Evolutionary conservation across 805 yeast genomes (phyloP).

Genomic region (Kodamaea sagamina): DNA sequence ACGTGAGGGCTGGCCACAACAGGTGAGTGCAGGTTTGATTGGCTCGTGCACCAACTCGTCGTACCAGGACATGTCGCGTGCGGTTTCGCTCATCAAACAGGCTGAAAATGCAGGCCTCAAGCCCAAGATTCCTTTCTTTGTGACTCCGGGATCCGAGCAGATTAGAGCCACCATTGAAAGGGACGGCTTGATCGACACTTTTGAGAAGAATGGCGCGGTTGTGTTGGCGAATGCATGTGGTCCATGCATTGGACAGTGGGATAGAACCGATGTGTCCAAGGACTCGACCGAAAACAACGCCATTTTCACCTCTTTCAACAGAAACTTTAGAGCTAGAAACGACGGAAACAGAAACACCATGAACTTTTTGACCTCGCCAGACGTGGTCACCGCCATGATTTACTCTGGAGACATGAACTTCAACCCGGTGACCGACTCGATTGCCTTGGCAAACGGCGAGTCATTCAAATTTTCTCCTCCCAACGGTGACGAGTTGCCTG

Average conservation of each 20-base stretch:
- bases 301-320: conserved; percentile 94
- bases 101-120: conserved; percentile 90
- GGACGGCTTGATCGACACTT: conserved; percentile 88
- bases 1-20: conserved; percentile 88
- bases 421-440: conserved; percentile 88
- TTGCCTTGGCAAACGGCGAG: conserved; percentile 67
- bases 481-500: conserved; percentile 81
- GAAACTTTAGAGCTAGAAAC: conserved; percentile 96
- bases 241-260: conserved; percentile 99
- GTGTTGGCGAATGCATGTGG: conserved; percentile 98
- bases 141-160: conserved; percentile 98
- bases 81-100: conserved; percentile 87
- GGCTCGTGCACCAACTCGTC: conserved; percentile 99
- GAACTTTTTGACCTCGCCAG: conserved; percentile 98
- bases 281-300: conserved; percentile 72
- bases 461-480: conserved; percentile 80
- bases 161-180: conserved; percentile 97
- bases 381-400: conserved; percentile 94
- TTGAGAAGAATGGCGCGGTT: conserved; percentile 88
- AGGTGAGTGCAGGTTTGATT: conserved; percentile 90
- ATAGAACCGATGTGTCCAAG: conserved; percentile 76
- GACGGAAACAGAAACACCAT: conserved; percentile 98
- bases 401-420: conserved; percentile 90
- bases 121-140: conserved; percentile 86
- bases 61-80: conserved; percentile 97